Evolutionary conservation across 2,329 filamentous ascomycete genomes (phyloP), one percentile per base, ranked within the genome.

Genomic region (Botrytis galanthina): DNA sequence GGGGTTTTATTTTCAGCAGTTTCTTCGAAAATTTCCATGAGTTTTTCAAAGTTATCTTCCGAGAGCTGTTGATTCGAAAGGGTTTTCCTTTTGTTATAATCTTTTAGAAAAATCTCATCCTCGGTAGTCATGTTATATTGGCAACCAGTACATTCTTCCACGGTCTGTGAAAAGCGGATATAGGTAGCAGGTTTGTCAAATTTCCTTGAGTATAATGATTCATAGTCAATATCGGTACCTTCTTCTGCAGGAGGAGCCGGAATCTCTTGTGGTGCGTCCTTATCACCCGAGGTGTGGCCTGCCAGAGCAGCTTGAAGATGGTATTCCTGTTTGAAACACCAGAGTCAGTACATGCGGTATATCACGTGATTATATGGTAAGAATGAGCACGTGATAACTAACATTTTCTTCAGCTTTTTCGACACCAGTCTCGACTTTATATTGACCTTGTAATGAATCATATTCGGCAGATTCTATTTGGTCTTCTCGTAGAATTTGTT

Each of bases 341-440:
- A 12, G 37, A 29, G 63, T 67, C 46, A 67, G 64, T n/a, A 67
- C 4, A 35, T 46, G 29, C 2, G 4, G 46, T 69, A n/a, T 51
- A 61, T 76, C 77, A 80, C 74, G 78, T 77, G 76, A 77, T 29
- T 72, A 54, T 37, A 69, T 62, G 60, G 72, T 39, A 74, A 63
- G 48, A 63, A 7, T 0, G 51, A 61, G 69, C 74, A 79, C 76
- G 75, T 78, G 76, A 73, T 39, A 9, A 93, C 94, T 90, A 84
- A 98, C 96, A 86, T 95, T 95, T 89, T 98, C 95, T 85, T 99
- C 96, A 77, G 91, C 93, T 82, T 97, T 95, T 84, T 99, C 96
- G 80, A 99, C 96, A 84, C 96, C 96, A 78, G 95, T 98, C 82
- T 96, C 94, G 82, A 98, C 94, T 81, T 91, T 93, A 85, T 87